Base-by-base conservation (phyloP, 2,329 filamentous ascomycete species). In the Diplocarpon rosae region DNA sequence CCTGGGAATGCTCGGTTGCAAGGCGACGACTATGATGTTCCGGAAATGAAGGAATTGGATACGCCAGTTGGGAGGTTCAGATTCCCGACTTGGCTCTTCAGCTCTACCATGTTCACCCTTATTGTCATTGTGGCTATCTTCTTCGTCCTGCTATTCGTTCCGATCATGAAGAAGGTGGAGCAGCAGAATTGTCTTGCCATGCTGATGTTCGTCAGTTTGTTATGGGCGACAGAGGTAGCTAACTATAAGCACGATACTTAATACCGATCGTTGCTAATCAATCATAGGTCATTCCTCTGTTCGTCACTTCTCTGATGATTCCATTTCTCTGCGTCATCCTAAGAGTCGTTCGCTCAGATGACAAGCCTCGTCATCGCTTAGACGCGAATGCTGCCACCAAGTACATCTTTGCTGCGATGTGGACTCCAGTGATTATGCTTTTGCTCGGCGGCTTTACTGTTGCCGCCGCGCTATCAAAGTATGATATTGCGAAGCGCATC, bases 381-480 rank as follows among this genome's bases (percentile, higher is more conserved):
- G 73, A 75, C n/a, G 77, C 88, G 2, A 89, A 89, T 62, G 74
- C 78, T 35, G 89, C 92, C 0, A 86, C 90, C 0, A 71, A 76
- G 24, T 90, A 84, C 58, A 83, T 95, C 46, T 96, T 98, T 58
- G 74, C 87, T 4, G 83, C 92, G 20, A 98, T 98, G 92, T 98
- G 92, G 92, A 95, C 90, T 3, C 90, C 92, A 0, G 92, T 98
- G 44, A 98, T 98, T 55, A 96, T 98, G 92, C 77, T 98, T 13
- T 72, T 98, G 16, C 78, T 98, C 0, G 92, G 92, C 55, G 92
- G 92, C 28, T 98, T 98, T 60, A 95, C 92, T 2, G 82, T 98
- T 43, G 92, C 92, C 9, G 92, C 92, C 0, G 93, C 92, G 0
- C 67, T 98, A 44, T 95, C 88, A 39, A 98, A 98, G 64, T 95